Conservation (phyloP, 2,329 filamentous ascomycete species). For the Ophiostoma angusticollis region DNA sequence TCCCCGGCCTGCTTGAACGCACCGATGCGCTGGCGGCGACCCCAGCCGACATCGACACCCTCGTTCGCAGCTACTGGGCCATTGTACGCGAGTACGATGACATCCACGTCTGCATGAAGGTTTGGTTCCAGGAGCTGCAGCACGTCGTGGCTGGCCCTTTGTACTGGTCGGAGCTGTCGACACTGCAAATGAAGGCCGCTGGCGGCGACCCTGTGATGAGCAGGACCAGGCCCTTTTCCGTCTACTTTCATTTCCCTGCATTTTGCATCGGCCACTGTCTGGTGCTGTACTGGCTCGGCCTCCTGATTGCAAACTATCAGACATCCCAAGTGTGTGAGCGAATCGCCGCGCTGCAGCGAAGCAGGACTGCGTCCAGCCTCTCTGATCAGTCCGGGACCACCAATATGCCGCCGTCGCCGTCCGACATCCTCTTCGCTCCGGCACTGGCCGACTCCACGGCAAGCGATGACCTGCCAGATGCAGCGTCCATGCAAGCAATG, state of each 20-base stretch:
- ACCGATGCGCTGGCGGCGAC: constrained; percentile 2
- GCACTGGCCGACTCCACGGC: not conserved
- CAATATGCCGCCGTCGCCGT: too few species aligned
- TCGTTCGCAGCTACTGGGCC: constrained; percentile 1
- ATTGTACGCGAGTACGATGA: constrained; percentile 8
- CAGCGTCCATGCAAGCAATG: not conserved
- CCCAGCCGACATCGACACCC: not conserved
- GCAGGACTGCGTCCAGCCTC: not conserved
- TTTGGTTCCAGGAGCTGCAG: constrained; percentile 11
- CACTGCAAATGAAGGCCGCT: not conserved
- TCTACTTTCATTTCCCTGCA: constrained; percentile 15
- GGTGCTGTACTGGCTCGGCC: constrained; percentile 14
- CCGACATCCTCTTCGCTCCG: not conserved
- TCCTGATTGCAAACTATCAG: constrained; percentile 11
- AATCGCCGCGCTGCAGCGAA: not conserved
- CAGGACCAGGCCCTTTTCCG: constrained; percentile 15
- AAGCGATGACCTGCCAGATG: not conserved
- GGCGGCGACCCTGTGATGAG: not conserved
- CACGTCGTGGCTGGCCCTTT: constrained; percentile 11
- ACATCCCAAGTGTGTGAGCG: constrained; percentile 3
- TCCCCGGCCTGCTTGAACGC: constrained; percentile 10
- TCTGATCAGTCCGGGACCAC: too few species aligned
- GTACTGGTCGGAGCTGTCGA: constrained; percentile 14
- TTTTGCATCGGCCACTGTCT: constrained; percentile 14
- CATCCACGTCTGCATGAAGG: constrained; percentile 6